These are phyloP conservation scores for Plenodomus biglobosus DNA, from an alignment of 2,329 filamentous ascomycete genomes.

Conservation along the genomic window DNA sequence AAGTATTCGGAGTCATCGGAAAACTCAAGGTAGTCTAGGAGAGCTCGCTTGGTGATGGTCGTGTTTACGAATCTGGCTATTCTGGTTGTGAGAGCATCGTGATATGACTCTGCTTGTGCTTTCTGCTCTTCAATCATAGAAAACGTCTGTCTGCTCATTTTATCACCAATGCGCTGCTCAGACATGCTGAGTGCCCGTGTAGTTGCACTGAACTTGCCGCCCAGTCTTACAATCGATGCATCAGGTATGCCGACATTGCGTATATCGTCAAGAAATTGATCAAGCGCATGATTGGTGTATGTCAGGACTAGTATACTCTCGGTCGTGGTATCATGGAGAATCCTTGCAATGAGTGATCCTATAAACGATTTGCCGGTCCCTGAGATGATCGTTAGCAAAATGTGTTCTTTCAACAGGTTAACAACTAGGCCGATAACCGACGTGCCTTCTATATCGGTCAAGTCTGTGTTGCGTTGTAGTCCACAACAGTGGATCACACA, in stretches of 20 bases:
- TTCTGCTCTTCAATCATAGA: slow-evolving; percentile 49
- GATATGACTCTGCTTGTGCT: slow-evolving; percentile 39
- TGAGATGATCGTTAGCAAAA: slow-evolving; percentile 31
- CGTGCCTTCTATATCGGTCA: too few species aligned
- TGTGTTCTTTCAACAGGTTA: too few species aligned
- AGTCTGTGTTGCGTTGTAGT: too few species aligned
- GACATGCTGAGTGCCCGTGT: slow-evolving; percentile 55
- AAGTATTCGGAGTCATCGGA: slow-evolving; percentile 56
- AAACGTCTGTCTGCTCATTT: slow-evolving; percentile 42
- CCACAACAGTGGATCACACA: too few species aligned
- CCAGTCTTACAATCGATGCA: slow-evolving; percentile 61
- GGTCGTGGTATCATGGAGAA: slow-evolving; percentile 53
- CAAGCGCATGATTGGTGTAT: slow-evolving; percentile 62
- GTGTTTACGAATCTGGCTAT: slow-evolving; percentile 11
- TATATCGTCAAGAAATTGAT: slow-evolving; percentile 62
- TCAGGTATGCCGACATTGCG: slow-evolving; percentile 59
- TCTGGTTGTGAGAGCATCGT: slow-evolving; percentile 16
- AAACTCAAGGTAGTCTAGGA: slow-evolving; percentile 58
- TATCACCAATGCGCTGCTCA: slow-evolving; percentile 43
- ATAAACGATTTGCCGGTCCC: slow-evolving; percentile 77
- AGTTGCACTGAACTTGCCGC: slow-evolving; percentile 57
- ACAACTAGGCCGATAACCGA: too few species aligned
- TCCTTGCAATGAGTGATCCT: slow-evolving; percentile 63
- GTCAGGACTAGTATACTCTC: slow-evolving; percentile 64
- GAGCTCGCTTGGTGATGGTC: slow-evolving; percentile 10